A percentile compares a stretch with the other conserved stretches of the same genome.
These are phyloP conservation scores for Chlorociboria aeruginascens DNA, from an alignment of 495 filamentous ascomycete species.

Conservation along the genomic window DNA sequence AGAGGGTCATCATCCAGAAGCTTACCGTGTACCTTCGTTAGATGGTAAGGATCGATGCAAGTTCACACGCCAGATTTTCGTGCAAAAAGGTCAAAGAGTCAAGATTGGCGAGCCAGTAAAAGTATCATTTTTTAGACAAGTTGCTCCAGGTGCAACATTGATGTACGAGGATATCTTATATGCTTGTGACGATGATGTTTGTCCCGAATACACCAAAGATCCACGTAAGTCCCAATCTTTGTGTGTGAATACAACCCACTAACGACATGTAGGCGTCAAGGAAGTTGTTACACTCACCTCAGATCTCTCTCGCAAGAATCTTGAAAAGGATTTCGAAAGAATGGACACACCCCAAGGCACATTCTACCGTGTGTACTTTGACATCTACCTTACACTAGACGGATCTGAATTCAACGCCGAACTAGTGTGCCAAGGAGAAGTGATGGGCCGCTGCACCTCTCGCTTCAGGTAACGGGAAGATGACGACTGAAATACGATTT, in stretches of 20 bases:
- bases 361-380: conserved; percentile 81
- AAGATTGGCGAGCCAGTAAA: conserved; percentile 99
- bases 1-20: conserved; percentile 94
- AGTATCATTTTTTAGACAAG: conserved; percentile 96
- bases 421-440: conserved; percentile 94
- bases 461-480: conserved; percentile 48
- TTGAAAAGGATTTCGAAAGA: conserved; percentile 97
- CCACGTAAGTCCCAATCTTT: conserved; percentile 60
- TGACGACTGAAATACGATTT: conserved; percentile 12
- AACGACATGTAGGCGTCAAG: conserved; percentile 70
- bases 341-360: conserved; percentile 99
- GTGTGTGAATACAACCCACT: conserved; percentile 11
- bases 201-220: conserved; percentile 98
- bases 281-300: conserved; percentile 97
- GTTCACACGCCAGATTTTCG: conserved; percentile 96
- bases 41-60: conserved; percentile 98
- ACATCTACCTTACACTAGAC: conserved; percentile 86
- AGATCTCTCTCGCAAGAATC: conserved; percentile 92
- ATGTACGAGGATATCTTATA: conserved; percentile 99
- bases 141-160: conserved; percentile 90
- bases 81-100: conserved; percentile 96
- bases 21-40: conserved; percentile 90
- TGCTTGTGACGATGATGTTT: conserved; percentile 95
- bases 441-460: conserved; percentile 93
- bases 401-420: conserved; percentile 97